phyloP scores from a whole-genome alignment of 2,329 filamentous ascomycete genomes.

The Colletotrichum sidae region DNA sequence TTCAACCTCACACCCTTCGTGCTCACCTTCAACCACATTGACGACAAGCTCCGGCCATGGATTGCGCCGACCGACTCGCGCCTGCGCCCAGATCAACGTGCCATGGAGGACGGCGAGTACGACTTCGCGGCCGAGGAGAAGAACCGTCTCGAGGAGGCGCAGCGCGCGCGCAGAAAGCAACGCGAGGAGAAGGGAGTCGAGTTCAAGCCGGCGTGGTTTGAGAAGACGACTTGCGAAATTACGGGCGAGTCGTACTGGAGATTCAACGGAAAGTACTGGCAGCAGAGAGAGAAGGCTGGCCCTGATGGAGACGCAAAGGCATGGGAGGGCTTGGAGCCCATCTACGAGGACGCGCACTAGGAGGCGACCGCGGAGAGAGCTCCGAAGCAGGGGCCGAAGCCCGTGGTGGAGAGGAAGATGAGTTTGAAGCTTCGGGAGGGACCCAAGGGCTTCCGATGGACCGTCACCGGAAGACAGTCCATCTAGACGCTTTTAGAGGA shows the following conservation, averaged over 20 bases:
- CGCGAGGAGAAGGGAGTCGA: slow-evolving; percentile 84
- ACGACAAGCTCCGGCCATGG: slow-evolving; percentile 81
- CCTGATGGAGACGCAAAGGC: slow-evolving; percentile 62
- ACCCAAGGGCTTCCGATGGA: slow-evolving; percentile 10
- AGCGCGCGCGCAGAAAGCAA: slow-evolving; percentile 78
- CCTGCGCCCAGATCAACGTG: slow-evolving; percentile 92
- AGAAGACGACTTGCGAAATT: slow-evolving; percentile 75
- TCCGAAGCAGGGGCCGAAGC: background rate
- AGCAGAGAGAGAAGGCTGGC: slow-evolving; percentile 74
- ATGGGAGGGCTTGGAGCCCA: slow-evolving; percentile 82
- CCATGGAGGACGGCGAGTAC: slow-evolving; percentile 99
- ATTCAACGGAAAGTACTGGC: slow-evolving; percentile 92
- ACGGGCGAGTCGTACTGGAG: slow-evolving; percentile 94
- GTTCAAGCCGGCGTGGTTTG: slow-evolving; percentile 89
- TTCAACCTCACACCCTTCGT: slow-evolving; percentile 99
- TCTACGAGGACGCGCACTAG: slow-evolving; percentile 64
- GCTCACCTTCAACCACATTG: slow-evolving; percentile 91
- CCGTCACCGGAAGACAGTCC: slow-evolving; percentile 7
- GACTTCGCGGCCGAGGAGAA: slow-evolving; percentile 94
- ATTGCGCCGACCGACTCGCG: slow-evolving; percentile 94
- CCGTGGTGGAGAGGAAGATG: background rate
- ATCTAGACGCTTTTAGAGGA: background rate
- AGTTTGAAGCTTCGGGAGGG: slow-evolving; percentile 10
- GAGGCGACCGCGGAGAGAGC: background rate
- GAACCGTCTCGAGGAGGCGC: slow-evolving; percentile 91